phyloP scores from a whole-genome alignment of 2,329 filamentous ascomycete species.

The Daldinia sp. region DNA sequence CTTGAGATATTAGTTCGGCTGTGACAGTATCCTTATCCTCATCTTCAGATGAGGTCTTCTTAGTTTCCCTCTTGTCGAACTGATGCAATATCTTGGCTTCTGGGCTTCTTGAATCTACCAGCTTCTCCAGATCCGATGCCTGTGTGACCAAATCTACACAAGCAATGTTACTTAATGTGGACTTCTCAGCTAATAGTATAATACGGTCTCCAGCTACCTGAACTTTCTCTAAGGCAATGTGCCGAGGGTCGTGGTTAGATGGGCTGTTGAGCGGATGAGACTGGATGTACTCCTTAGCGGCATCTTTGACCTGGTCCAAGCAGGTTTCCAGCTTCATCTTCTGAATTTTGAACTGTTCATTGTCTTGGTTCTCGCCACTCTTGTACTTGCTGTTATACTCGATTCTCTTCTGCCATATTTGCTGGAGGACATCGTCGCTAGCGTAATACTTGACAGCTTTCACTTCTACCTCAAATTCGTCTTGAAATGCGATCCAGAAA shows the following conservation, averaged over 20 bases:
- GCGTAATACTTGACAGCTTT: slow-evolving; percentile 44
- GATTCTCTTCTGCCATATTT: slow-evolving; percentile 49
- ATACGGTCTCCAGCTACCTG: slow-evolving; percentile 38
- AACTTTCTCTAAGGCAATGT: slow-evolving; percentile 46
- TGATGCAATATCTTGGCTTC: slow-evolving; percentile 35
- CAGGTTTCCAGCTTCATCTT: slow-evolving; percentile 46
- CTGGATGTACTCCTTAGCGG: slow-evolving; percentile 32
- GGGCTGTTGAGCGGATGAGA: slow-evolving; percentile 20
- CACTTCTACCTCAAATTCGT: slow-evolving; percentile 46
- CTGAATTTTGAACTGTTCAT: slow-evolving; percentile 44
- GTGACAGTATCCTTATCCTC: slow-evolving; percentile 2
- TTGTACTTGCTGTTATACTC: slow-evolving; percentile 37
- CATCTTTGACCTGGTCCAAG: slow-evolving; percentile 44
- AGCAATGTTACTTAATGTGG: slow-evolving; percentile 39
- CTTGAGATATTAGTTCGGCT: slow-evolving; percentile 5
- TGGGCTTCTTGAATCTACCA: slow-evolving; percentile 43
- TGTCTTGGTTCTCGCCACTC: slow-evolving; percentile 32
- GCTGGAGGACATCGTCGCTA: slow-evolving; percentile 40
- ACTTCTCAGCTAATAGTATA: slow-evolving; percentile 41
- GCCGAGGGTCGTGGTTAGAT: slow-evolving; percentile 41
- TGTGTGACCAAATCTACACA: slow-evolving; percentile 47
- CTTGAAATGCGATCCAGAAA: slow-evolving; percentile 44
- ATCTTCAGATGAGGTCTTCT: background rate
- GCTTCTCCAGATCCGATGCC: slow-evolving; percentile 44
- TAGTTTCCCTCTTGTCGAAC: slow-evolving; percentile 36